A percentile compares a stretch with the other conserved stretches of the same genome.
Conservation (phyloP, 768 basidiomycete species). For the Melanogaster broomeanus region DNA sequence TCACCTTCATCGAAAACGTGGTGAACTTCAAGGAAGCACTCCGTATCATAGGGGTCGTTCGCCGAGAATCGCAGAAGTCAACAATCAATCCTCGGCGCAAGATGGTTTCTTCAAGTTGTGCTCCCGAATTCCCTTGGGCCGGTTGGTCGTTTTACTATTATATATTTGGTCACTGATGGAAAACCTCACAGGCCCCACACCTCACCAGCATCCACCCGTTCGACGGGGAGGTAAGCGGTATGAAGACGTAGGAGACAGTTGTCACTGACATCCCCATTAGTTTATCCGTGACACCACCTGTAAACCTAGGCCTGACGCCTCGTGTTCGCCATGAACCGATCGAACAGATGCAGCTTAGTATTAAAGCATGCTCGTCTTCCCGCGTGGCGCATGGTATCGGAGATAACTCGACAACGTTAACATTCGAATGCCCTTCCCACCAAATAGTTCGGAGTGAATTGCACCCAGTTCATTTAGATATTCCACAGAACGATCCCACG, state of each 20-base stretch:
- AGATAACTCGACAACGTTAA: constrained; percentile 18
- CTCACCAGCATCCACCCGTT: too few relatives aligned
- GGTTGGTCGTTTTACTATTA: constrained; percentile 20
- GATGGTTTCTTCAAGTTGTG: too few relatives aligned
- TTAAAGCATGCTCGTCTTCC: constrained; percentile 18
- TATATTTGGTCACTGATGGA: constrained; percentile 10
- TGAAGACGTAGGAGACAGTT: constrained; percentile 11
- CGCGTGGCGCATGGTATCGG: constrained; percentile 29
- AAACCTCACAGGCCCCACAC: constrained; percentile 13
- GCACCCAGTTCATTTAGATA: constrained; percentile 12
- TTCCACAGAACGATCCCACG: constrained; percentile 13
- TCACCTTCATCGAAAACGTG: background rate
- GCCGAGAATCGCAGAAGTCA: background rate
- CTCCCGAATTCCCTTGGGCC: constrained; percentile 15
- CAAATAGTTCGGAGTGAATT: background rate
- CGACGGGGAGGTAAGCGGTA: too few relatives aligned
- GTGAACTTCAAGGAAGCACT: background rate
- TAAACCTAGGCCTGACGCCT: constrained; percentile 24
- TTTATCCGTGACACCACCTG: constrained; percentile 7
- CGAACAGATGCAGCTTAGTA: background rate
- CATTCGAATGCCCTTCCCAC: background rate
- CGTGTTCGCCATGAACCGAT: constrained; percentile 32
- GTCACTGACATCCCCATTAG: constrained; percentile 9
- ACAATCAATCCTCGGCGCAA: background rate
- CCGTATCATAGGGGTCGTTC: constrained; percentile 10